Conservation (phyloP, 371 early-diverging fungal genomes). For the Cokeromyces recurvatus region DNA sequence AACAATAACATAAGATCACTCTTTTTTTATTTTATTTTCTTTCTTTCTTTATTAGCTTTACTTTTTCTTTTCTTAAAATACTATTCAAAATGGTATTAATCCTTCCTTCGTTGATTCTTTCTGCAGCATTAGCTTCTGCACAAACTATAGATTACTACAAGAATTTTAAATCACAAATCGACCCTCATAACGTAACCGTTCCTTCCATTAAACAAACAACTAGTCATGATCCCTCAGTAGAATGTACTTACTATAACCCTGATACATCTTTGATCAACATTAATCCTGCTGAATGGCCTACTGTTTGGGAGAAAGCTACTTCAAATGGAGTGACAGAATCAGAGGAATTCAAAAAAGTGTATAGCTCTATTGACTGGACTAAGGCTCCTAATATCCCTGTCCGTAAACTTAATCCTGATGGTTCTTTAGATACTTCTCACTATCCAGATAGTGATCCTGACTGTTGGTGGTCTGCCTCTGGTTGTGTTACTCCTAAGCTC, state of each 20-base stretch:
- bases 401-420: slow-evolving; percentile 17
- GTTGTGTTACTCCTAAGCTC: slow-evolving; percentile 34
- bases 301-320: slow-evolving; percentile 37
- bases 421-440: slow-evolving; percentile 26
- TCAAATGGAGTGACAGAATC: slow-evolving; percentile 34
- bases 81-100: no score
- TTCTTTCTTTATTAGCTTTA: no score
- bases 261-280: slow-evolving; percentile 17
- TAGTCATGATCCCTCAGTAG: slow-evolving; percentile 2
- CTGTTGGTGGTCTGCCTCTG: slow-evolving; percentile 44
- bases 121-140: no score
- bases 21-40: no score
- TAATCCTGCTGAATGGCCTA: slow-evolving; percentile 37
- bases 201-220: slow-evolving; percentile 19
- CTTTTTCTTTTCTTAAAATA: no score
- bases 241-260: slow-evolving; percentile 21
- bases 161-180: slow-evolving; percentile 8
- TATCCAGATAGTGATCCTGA: slow-evolving; percentile 34
- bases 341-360: slow-evolving; percentile 33
- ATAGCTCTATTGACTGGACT: slow-evolving; percentile 45
- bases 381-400: slow-evolving; percentile 35
- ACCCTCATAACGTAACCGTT: slow-evolving; percentile 14
- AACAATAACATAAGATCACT: no score
- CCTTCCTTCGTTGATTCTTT: no score
- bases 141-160: slow-evolving; percentile 13